phyloP scores from a whole-genome alignment of 805 yeast species.

The Limtongozyma cylindracea region DNA sequence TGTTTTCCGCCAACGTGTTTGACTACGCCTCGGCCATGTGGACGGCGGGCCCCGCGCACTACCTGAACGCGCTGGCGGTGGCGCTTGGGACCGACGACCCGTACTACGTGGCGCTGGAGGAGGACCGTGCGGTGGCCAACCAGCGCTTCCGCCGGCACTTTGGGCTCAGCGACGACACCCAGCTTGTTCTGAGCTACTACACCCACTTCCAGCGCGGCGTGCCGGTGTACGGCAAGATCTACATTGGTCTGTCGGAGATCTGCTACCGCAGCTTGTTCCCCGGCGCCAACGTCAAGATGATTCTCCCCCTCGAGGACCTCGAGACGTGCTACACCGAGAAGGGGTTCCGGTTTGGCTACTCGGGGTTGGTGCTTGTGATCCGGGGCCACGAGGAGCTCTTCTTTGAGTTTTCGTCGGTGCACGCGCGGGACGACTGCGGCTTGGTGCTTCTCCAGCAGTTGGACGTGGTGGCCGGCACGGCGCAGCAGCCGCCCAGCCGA shows the following conservation, averaged over 20 bases:
- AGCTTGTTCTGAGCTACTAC: constrained; percentile 41
- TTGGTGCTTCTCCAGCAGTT: constrained; percentile 21
- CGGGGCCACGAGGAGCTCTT: constrained; percentile 56
- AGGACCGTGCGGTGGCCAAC: constrained; percentile 20
- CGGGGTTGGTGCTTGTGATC: constrained; percentile 43
- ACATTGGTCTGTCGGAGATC: constrained; percentile 39
- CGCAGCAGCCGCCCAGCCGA: background rate
- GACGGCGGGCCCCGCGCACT: constrained; percentile 41
- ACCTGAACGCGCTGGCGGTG: constrained; percentile 7
- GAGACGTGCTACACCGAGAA: constrained; percentile 44
- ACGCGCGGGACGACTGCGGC: constrained; percentile 53
- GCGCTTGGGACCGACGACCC: constrained; percentile 12
- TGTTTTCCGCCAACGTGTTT: too few species aligned
- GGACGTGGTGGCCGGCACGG: constrained; percentile 6
- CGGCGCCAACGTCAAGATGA: constrained; percentile 58
- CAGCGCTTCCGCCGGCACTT: constrained; percentile 41
- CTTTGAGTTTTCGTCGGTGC: constrained; percentile 45
- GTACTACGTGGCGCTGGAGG: constrained; percentile 16
- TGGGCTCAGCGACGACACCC: constrained; percentile 24
- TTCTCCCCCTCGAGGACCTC: constrained; percentile 50
- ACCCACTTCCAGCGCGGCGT: constrained; percentile 42
- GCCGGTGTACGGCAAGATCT: constrained; percentile 68
- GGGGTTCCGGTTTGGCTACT: constrained; percentile 42
- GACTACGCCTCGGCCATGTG: constrained; percentile 19
- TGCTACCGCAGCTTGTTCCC: constrained; percentile 67